Percentiles rank a stretch among this genome's conserved stretches.
Conservation (phyloP, 2,329 filamentous ascomycete species). For the Cladosporium cucumerinum region DNA sequence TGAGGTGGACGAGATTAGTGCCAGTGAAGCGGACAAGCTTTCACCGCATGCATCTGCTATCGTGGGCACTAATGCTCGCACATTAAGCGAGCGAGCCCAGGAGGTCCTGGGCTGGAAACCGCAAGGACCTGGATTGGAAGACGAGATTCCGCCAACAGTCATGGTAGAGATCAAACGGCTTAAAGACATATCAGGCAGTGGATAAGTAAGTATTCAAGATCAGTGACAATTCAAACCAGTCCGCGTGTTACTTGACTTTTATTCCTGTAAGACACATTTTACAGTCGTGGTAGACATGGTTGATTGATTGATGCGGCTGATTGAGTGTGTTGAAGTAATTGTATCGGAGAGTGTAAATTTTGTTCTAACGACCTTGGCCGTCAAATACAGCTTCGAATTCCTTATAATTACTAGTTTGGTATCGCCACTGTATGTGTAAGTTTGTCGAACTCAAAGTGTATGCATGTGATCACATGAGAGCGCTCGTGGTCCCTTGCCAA, state of each 20-base stretch:
- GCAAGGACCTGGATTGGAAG: background rate
- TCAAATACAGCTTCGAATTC: background rate
- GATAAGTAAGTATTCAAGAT: background rate
- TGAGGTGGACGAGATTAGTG: conserved; percentile 6
- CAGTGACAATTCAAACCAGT: background rate
- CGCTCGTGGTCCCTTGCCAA: background rate
- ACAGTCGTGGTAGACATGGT: background rate
- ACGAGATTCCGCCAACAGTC: background rate
- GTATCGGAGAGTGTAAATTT: background rate
- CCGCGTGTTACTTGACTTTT: background rate
- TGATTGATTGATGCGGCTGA: background rate
- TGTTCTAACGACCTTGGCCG: background rate
- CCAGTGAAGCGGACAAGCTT: background rate
- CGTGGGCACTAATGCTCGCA: conserved; percentile 4
- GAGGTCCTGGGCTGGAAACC: background rate
- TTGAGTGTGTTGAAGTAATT: background rate
- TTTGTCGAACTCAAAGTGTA: background rate
- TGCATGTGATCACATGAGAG: background rate
- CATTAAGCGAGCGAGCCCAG: background rate
- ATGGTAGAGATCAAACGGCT: background rate
- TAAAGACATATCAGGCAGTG: background rate
- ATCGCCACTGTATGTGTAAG: background rate
- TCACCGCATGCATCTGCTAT: conserved; percentile 5
- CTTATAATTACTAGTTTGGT: background rate
- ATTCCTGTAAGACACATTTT: background rate